phyloP scores from a whole-genome alignment of 2,329 filamentous ascomycete genomes.

The Colletotrichum sp. region DNA sequence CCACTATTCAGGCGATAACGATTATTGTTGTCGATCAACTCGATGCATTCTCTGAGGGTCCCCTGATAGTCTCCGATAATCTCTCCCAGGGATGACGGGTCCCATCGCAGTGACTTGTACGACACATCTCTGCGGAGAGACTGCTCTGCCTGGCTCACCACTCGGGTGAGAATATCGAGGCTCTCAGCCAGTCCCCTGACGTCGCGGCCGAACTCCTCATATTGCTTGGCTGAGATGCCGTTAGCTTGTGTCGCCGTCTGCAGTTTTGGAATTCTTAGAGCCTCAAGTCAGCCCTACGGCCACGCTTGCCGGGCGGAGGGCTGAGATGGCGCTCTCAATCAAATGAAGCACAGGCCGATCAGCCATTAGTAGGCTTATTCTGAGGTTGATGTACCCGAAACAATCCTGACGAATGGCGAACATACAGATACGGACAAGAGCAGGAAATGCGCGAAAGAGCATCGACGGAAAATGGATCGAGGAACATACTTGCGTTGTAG shows the following conservation, averaged over 20 bases:
- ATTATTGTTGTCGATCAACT: conserved; percentile 32
- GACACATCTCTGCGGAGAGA: conserved; percentile 29
- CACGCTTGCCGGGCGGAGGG: background rate
- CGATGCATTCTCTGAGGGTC: conserved; percentile 35
- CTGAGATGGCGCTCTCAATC: background rate
- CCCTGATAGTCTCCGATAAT: conserved; percentile 35
- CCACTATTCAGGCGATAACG: conserved; percentile 30
- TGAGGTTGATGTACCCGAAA: background rate
- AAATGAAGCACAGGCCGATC: background rate
- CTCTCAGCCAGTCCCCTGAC: conserved; percentile 33
- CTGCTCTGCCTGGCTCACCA: conserved; percentile 30
- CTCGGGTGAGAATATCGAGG: conserved; percentile 33
- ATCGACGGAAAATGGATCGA: background rate
- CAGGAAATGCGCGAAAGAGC: background rate
- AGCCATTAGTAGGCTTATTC: background rate
- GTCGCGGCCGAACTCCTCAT: conserved; percentile 36
- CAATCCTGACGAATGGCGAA: background rate
- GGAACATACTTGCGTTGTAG: conserved; percentile 32
- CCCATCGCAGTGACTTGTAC: conserved; percentile 23
- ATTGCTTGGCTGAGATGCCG: conserved; percentile 30
- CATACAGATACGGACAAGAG: background rate
- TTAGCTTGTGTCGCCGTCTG: background rate
- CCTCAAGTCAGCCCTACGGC: background rate
- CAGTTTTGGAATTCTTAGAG: background rate
- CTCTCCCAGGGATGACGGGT: conserved; percentile 23